phyloP scores from a whole-genome alignment of 352 stramenopile genomes.

The Globisporangium acanthophoron region DNA sequence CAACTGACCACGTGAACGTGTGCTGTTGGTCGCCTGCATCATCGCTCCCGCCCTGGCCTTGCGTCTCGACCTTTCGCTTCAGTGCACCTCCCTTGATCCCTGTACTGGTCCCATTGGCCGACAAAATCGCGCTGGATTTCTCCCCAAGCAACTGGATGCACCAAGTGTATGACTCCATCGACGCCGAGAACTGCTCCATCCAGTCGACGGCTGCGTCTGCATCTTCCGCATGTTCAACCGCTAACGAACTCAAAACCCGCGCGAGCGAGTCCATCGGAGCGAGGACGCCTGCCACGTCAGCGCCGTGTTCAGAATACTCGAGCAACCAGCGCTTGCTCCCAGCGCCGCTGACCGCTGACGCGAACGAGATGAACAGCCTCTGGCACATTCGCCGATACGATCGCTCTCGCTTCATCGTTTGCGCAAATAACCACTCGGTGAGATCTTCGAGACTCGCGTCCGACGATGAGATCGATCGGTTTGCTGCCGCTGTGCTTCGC shows the following conservation, averaged over 20 bases:
- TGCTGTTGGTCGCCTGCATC: slow-evolving; percentile 6
- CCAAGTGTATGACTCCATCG: slow-evolving; percentile 54
- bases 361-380: slow-evolving; percentile 45
- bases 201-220: slow-evolving; percentile 32
- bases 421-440: slow-evolving; percentile 32
- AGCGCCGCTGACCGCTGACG: slow-evolving; percentile 27
- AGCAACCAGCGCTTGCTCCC: slow-evolving; percentile 51
- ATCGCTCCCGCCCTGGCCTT: not conserved
- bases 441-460: slow-evolving; percentile 17
- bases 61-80: slow-evolving; percentile 28
- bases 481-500: slow-evolving; percentile 4
- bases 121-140: slow-evolving; percentile 19
- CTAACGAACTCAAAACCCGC: slow-evolving; percentile 10
- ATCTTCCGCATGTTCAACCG: not conserved
- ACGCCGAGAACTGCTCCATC: slow-evolving; percentile 59
- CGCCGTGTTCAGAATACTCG: slow-evolving; percentile 17
- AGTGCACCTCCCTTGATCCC: slow-evolving; percentile 7
- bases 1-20: slow-evolving; percentile 31
- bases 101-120: not conserved
- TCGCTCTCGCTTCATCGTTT: slow-evolving; percentile 25
- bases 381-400: slow-evolving; percentile 36
- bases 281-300: slow-evolving; percentile 26
- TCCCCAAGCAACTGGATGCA: slow-evolving; percentile 39
- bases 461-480: slow-evolving; percentile 13
- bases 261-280: slow-evolving; percentile 40